Evolutionary conservation across 805 yeast species (phyloP).

Genomic region (Saturnispora galanensis): DNA sequence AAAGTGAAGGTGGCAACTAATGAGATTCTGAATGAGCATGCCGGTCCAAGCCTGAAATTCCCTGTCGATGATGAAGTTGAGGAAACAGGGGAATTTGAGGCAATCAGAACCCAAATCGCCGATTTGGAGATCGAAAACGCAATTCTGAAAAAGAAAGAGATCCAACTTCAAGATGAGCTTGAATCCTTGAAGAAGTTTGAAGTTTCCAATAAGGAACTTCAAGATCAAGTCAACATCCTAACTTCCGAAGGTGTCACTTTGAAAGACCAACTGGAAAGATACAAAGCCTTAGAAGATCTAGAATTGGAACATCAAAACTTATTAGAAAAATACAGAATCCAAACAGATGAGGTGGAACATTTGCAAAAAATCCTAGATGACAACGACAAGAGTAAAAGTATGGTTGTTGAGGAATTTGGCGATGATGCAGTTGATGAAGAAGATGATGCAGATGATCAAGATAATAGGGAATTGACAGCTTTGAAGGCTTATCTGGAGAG

Average conservation of each 20-base stretch:
- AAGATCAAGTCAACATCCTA: slow-evolving; percentile 4
- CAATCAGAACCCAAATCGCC: not conserved
- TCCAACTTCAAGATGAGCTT: not conserved
- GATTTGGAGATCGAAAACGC: slow-evolving; percentile 10
- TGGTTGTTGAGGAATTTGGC: slow-evolving; percentile 6
- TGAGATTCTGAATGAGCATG: slow-evolving; percentile 11
- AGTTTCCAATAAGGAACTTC: slow-evolving; percentile 4
- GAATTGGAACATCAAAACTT: slow-evolving; percentile 4
- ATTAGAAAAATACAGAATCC: not conserved
- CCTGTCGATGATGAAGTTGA: slow-evolving; percentile 9
- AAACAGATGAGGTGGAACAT: slow-evolving; percentile 8
- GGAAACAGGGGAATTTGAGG: not conserved
- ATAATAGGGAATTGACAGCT: slow-evolving; percentile 10
- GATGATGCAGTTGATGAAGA: slow-evolving; percentile 6
- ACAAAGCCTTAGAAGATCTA: slow-evolving; percentile 6
- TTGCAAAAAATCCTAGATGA: slow-evolving; percentile 8
- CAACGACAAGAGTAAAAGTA: slow-evolving; percentile 10
- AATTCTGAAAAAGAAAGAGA: slow-evolving; percentile 1
- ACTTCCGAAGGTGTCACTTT: not conserved
- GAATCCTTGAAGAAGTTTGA: not conserved
- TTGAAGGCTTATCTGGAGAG: slow-evolving; percentile 12
- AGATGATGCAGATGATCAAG: slow-evolving; percentile 10
- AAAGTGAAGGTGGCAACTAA: slow-evolving; percentile 10
- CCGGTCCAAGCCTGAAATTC: slow-evolving; percentile 9
- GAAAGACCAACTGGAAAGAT: slow-evolving; percentile 4